Evolutionary conservation across 1,139 yeast genomes (phyloP), one percentile per base, ranked within the genome.

Genomic region (Saccharomyces uvarum): DNA sequence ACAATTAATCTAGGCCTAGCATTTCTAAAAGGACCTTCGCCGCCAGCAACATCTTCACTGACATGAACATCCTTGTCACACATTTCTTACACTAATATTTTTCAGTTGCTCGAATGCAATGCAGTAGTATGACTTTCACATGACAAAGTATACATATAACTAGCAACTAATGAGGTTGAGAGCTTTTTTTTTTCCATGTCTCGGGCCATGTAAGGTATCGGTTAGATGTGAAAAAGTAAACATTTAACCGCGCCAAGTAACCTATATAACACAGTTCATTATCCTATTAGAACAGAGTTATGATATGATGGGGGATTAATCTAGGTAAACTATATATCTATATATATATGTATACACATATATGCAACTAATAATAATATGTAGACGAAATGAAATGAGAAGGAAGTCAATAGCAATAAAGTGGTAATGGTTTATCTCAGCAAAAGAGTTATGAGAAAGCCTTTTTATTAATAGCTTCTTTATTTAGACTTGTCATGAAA

Each of bases 1-100:
- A 90, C 73, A 46, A 90, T 88, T 49, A 89, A 77, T 86, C 69
- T 58, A 11, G 70, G 70, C 48, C 60, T 67, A 29, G 54, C 42
- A 24, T 48, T 49, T 24, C 29, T 28, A n/a, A 38, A 38, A 16
- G n/a, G 19, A 13, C 44, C 26, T 5, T 13, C 24, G 19, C 26
- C 21, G 44, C 44, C 26, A 9, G 55, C 49, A 28, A 47, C 50
- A 38, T 51, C 57, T 27, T 53, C 49, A 38, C 57, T 56, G 11
- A 52, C 48, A 8, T 47, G 48, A n/a, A 58, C 54, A 16, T 56
- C 50, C 26, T 38, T 24, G 2, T 38, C 44, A 38, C 44, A 38
- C 44, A 38, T 38, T 19, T 38, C 24, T 38, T 38, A 6, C 13
- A 9, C 44, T 38, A 16, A 16, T 38, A 19, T 11, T 33, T 38